These are phyloP conservation scores for Ophiocordyceps sinensis DNA, from an alignment of 2,329 filamentous ascomycete species.

Conservation along the genomic window DNA sequence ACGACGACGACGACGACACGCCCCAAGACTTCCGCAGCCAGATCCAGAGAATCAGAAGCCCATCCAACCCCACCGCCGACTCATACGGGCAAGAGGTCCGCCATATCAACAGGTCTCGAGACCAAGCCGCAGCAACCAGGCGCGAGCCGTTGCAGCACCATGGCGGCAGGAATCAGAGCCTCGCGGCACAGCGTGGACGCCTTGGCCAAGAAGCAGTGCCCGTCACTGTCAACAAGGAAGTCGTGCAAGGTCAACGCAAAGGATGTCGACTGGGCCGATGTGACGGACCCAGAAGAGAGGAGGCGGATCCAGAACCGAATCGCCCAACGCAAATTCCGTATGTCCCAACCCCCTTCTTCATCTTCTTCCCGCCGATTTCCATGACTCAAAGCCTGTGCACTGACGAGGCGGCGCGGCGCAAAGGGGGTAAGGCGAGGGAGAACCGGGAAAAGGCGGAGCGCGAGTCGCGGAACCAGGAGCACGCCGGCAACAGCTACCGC, in stretches of 20 bases:
- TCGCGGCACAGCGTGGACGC: conserved; percentile 10
- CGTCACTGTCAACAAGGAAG: conserved; percentile 21
- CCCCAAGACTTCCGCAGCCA: too few relatives aligned
- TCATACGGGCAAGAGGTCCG: conserved; percentile 6
- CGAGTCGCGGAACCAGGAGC: conserved; percentile 45
- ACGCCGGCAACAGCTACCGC: conserved; percentile 50
- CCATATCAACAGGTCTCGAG: conserved; percentile 1
- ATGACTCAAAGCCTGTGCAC: too few relatives aligned
- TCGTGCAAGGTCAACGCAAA: conserved; percentile 24
- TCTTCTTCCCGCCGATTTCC: too few relatives aligned
- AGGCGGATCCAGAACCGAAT: conserved; percentile 64
- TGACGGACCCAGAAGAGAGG: conserved; percentile 56
- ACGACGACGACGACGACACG: too few relatives aligned
- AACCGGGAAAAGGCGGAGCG: conserved; percentile 52
- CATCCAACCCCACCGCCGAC: too few relatives aligned
- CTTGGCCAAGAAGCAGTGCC: conserved; percentile 12
- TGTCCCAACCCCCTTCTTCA: conserved; percentile 11
- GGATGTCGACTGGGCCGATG: conserved; percentile 52
- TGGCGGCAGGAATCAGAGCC: conserved; percentile 1
- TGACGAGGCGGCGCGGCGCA: neutral
- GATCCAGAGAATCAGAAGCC: too few relatives aligned
- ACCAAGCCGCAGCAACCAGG: neutral
- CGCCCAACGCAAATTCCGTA: conserved; percentile 64
- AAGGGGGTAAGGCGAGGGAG: conserved; percentile 57
- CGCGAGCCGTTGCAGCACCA: neutral